Evolutionary conservation across 2,329 filamentous ascomycete species (phyloP), one percentile per base, ranked within the genome.

Genomic region (Apiospora pterosperma): DNA sequence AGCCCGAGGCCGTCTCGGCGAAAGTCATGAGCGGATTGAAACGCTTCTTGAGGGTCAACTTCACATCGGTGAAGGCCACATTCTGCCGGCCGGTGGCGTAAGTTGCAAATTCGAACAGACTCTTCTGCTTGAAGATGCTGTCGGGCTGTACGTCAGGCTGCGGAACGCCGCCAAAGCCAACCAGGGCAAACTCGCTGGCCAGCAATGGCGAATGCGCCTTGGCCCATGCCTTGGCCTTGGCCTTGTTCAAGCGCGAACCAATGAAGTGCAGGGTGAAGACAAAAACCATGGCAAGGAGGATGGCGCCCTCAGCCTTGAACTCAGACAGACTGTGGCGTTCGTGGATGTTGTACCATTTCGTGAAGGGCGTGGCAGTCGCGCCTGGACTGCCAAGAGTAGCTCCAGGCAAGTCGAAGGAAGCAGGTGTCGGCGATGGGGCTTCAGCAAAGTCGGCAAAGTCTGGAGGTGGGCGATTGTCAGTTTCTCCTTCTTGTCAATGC

Each of bases 281-380:
- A 62, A 97, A 69, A 63, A 89, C 74, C 71, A 97, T 87, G 73
- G 93, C 83, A 38, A 87, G 85, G 66, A 97, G 81, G 72, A 99
- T 91, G 76, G 93, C 81, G 66, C 92, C 90, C 81, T 99, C 96
- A 73, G 90, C 86, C 80, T 89, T 89, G 85, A 99, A 99, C 77
- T 99, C 96, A 74, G 84, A 85, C 66, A 90, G 81, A 31, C 89
- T 89, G 73, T 94, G 89, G 74, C 96, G 93, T 85, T 98, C 94
- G 85, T 97, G 96, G 67, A 98, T 84, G 64, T 93, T 93, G 82
- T 98, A 99, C 96, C 96, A 99, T 83, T 92, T 93, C 62, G 93
- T 97, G 78, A 91, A 97, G 16, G 92, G 91, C 31, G 83, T 81
- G 52, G 76, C 78, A 55, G 84, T 82, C 59, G 79, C 77, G 55